Percentiles rank a stretch among this genome's conserved stretches.
Evolutionary conservation across 1,284 basidiomycete genomes (phyloP).

Genomic region (Ustilago loliicola): DNA sequence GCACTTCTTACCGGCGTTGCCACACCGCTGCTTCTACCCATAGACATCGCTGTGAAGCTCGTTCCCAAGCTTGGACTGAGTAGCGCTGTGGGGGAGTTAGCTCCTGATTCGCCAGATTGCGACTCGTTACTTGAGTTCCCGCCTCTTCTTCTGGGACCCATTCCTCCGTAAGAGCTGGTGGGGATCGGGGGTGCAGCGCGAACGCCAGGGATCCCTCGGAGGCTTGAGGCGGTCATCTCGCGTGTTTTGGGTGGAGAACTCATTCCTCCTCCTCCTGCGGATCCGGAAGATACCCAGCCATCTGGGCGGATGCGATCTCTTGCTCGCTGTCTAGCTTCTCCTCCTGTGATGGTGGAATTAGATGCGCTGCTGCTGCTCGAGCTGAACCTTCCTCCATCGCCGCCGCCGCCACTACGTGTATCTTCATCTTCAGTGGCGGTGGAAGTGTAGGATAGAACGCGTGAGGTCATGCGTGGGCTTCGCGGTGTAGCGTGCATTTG

Average conservation of each 20-base stretch:
- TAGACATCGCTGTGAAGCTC: not conserved
- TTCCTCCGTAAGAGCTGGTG: not conserved
- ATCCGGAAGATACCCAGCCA: conserved; percentile 37
- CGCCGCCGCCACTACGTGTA: conserved; percentile 11
- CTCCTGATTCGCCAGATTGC: conserved; percentile 23
- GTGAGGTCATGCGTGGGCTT: conserved; percentile 41
- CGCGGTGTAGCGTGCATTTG: conserved; percentile 45
- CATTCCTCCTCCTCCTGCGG: conserved; percentile 23
- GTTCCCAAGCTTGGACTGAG: conserved; percentile 25
- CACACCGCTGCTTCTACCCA: not conserved
- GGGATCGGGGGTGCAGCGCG: not conserved
- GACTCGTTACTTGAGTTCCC: conserved; percentile 35
- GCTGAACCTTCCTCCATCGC: conserved; percentile 5
- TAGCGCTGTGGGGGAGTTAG: conserved; percentile 32
- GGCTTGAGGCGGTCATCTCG: conserved; percentile 14
- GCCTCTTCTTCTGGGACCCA: conserved; percentile 18
- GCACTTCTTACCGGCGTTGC: not conserved
- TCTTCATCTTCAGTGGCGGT: conserved; percentile 45
- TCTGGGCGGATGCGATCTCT: conserved; percentile 39
- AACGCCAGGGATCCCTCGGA: conserved; percentile 28
- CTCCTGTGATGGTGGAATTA: conserved; percentile 24
- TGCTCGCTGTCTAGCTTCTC: conserved; percentile 30
- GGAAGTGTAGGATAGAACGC: conserved; percentile 32
- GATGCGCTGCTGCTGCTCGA: conserved; percentile 28
- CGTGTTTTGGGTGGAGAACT: conserved; percentile 24